phyloP scores from a whole-genome alignment of 1,284 basidiomycete genomes.

The Ustilago crameri region DNA sequence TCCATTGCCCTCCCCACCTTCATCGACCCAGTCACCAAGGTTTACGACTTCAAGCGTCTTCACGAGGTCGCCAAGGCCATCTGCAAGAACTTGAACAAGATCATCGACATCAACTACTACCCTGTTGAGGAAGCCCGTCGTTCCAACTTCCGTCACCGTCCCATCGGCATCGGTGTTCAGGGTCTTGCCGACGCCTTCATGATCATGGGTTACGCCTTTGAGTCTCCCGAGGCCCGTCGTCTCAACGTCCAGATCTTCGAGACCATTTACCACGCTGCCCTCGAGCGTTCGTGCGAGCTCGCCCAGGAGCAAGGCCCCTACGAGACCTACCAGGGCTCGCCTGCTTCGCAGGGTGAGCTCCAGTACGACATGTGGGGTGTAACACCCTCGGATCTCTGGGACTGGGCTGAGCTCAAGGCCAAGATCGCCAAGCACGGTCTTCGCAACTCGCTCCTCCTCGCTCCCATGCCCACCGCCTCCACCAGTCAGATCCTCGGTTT shows the following conservation, averaged over 20 bases:
- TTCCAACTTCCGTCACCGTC: conserved; percentile 97
- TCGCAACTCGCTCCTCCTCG: conserved; percentile 91
- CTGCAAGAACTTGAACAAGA: conserved; percentile 83
- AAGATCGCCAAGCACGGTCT: conserved; percentile 88
- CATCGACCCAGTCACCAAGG: conserved; percentile 64
- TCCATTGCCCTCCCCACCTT: conserved; percentile 88
- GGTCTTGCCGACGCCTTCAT: conserved; percentile 99
- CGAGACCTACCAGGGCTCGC: conserved; percentile 90
- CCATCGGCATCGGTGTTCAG: conserved; percentile 97
- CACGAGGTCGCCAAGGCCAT: conserved; percentile 86
- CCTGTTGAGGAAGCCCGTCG: conserved; percentile 88
- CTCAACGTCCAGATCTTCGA: conserved; percentile 98
- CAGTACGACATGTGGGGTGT: conserved; percentile 97
- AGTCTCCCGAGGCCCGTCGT: conserved; percentile 84
- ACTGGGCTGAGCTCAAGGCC: conserved; percentile 88
- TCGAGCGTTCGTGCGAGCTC: conserved; percentile 91
- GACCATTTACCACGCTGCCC: conserved; percentile 96
- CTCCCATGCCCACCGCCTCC: conserved; percentile 98
- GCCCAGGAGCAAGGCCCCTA: conserved; percentile 86
- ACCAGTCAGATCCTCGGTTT: conserved; percentile 98
- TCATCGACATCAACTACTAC: conserved; percentile 93
- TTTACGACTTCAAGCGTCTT: conserved; percentile 89
- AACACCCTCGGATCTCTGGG: conserved; percentile 92
- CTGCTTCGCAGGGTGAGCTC: conserved; percentile 85
- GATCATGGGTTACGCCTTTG: conserved; percentile 95